Evolutionary conservation across 73 alveolate species (phyloP), one percentile per base, ranked within the genome.

Genomic region (Paramecium primaurelia): DNA sequence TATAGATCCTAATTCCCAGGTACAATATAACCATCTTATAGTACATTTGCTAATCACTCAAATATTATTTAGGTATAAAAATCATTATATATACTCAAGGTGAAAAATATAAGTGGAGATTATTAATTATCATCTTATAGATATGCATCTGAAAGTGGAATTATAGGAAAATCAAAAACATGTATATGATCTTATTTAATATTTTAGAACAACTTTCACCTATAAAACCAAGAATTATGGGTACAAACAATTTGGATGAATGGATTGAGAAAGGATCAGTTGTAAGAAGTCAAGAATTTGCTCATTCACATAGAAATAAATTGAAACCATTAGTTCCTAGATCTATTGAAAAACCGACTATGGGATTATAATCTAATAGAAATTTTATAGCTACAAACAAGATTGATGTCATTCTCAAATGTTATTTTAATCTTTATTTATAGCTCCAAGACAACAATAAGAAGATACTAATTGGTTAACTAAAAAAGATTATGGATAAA

Each of bases 401-500:
- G 5, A 94, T 94, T 34, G 97, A 94, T 58, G 89, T 88, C 93
- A 36, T 88, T 92, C 42, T 86, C 47, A 30, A 75, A 42, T 75
- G 60, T 75, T 30, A n/a, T 4, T 37, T 36, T 1, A 1, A 30
- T 30, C 12, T 83, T 77, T 75, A 64, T 71, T 49, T 96, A 86
- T 95, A 58, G 89, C 96, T 22, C 94, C 96, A 12, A 94, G 90
- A 75, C 40, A 60, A 49, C 38, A 5, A n/a, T 37, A 86, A 42
- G 83, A 58, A 51, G 71, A 80, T 4, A 14, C 37, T 37, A 51
- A 93, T 77, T 94, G 94, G 92, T 44, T 94, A 30, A 89, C 40
- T 42, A 94, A 94, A 86, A 88, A 88, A 71, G 77, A 86, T n/a
- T 94, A 93, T 94, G 97, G 96, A 71, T 51, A 93, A 93, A 95